These are phyloP conservation scores for Guadua angustifolia DNA, from an alignment of 176 grass and related monocot genomes.

Conservation along the genomic window DNA sequence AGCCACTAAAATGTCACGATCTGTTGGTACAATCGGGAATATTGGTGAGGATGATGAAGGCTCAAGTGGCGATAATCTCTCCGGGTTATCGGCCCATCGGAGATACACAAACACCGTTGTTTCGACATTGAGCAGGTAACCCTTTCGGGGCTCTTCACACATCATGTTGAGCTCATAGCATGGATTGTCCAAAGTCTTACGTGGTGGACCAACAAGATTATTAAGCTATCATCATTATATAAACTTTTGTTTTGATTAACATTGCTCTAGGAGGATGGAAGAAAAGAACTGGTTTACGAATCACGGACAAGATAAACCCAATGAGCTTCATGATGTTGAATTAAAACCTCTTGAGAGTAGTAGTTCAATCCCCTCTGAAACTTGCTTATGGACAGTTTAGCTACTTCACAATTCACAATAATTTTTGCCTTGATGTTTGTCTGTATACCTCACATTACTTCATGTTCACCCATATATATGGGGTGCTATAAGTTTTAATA, in stretches of 20 bases:
- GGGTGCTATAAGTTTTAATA: too few species aligned
- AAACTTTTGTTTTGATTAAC: conserved; percentile 19
- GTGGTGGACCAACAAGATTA: too few species aligned
- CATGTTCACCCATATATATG: too few species aligned
- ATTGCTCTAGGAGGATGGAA: conserved; percentile 64
- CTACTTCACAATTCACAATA: too few species aligned
- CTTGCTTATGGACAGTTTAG: too few species aligned
- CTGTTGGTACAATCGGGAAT: conserved; percentile 62
- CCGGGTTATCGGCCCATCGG: conserved; percentile 40
- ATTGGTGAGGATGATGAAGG: conserved; percentile 70
- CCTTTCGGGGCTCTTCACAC: conserved; percentile 16
- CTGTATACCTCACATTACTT: too few species aligned
- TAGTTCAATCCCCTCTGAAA: too few species aligned
- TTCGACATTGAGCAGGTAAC: conserved; percentile 61
- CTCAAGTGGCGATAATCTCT: conserved; percentile 58
- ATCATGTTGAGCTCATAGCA: conserved; percentile 34
- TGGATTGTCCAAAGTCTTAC: conserved; percentile 14
- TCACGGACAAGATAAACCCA: conserved; percentile 44
- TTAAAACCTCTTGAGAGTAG: too few species aligned
- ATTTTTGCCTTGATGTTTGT: too few species aligned
- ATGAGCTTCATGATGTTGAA: conserved; percentile 48
- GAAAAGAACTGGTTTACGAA: conserved; percentile 52
- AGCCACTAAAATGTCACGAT: conserved; percentile 32
- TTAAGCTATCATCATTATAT: conserved; percentile 24
- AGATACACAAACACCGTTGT: conserved; percentile 44